Conservation (phyloP, 176 grass and related monocot species). For the Dendrocalamus sinicus region DNA sequence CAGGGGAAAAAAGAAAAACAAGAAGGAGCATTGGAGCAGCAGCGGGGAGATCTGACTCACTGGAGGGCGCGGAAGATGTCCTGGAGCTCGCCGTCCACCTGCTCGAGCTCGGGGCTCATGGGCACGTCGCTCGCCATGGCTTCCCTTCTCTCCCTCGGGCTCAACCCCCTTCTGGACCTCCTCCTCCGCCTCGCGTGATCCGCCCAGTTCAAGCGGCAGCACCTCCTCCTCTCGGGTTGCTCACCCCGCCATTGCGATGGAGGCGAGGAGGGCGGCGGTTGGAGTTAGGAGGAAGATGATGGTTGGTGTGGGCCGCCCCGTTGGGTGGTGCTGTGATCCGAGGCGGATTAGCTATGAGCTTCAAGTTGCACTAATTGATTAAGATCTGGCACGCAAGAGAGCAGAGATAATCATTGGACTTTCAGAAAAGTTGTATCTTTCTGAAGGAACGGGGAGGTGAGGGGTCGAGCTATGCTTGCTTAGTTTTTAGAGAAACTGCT, state of each 20-base stretch:
- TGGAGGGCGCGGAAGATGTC: conserved; percentile 96
- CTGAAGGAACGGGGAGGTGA: too few species aligned
- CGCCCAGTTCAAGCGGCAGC: background rate
- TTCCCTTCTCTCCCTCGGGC: background rate
- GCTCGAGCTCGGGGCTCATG: conserved; percentile 91
- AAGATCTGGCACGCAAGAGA: too few species aligned
- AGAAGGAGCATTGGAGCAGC: background rate
- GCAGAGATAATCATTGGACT: background rate
- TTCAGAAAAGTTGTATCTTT: too few species aligned
- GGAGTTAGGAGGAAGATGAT: conserved; percentile 23
- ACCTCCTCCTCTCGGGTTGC: background rate
- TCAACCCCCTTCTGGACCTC: background rate
- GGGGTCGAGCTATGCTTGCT: too few species aligned
- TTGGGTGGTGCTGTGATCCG: conserved; percentile 24
- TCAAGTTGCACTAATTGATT: too few species aligned
- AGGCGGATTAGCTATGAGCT: conserved; percentile 11
- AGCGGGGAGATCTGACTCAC: conserved; percentile 54
- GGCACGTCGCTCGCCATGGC: conserved; percentile 65
- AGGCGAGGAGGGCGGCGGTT: conserved; percentile 34
- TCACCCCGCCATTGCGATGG: conserved; percentile 36
- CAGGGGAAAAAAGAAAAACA: background rate
- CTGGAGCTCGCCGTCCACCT: conserved; percentile 94
- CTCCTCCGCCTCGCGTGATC: conserved; percentile 4
- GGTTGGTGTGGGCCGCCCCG: too few species aligned
- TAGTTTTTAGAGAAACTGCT: too few species aligned